phyloP scores from a whole-genome alignment of 192 early-diverging fungal genomes.

The Backusella westeae region DNA sequence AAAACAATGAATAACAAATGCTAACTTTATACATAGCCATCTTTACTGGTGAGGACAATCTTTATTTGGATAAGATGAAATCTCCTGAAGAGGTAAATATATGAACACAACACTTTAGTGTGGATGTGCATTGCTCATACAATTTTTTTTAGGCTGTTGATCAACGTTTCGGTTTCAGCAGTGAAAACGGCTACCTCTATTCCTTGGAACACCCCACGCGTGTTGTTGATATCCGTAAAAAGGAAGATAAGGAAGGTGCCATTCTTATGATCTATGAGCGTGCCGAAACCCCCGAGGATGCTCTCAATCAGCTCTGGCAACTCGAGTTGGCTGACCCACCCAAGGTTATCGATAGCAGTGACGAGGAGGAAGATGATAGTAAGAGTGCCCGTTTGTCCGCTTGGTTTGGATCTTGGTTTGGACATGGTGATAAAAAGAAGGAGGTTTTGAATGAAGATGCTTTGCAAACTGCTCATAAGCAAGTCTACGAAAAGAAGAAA shows the following conservation, averaged over 20 bases:
- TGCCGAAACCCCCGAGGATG: not conserved
- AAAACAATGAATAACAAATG: not conserved
- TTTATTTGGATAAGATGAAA: constrained; percentile 31
- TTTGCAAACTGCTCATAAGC: constrained; percentile 12
- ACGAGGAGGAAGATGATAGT: constrained; percentile 19
- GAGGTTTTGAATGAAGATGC: constrained; percentile 6
- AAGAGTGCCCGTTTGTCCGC: constrained; percentile 17
- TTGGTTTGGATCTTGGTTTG: constrained; percentile 22
- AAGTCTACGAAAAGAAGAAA: constrained; percentile 20
- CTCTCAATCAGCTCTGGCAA: constrained; percentile 8
- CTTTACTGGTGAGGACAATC: constrained; percentile 21
- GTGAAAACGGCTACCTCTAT: constrained; percentile 17
- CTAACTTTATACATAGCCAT: constrained; percentile 16
- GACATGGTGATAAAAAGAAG: constrained; percentile 7
- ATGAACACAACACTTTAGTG: not conserved
- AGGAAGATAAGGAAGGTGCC: not conserved
- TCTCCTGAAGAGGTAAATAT: constrained; percentile 20
- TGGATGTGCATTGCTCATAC: not conserved
- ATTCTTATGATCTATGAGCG: constrained; percentile 9
- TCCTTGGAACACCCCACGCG: not conserved
- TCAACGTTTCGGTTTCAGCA: constrained; percentile 17
- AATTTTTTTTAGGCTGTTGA: constrained; percentile 2
- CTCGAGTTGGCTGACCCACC: constrained; percentile 10
- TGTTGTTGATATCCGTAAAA: constrained; percentile 25
- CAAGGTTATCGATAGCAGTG: constrained; percentile 1